A percentile compares a stretch with the other conserved stretches of the same genome.
These are phyloP conservation scores for Aspergillus alliaceus DNA, from an alignment of 2,329 filamentous ascomycete genomes.

Conservation along the genomic window DNA sequence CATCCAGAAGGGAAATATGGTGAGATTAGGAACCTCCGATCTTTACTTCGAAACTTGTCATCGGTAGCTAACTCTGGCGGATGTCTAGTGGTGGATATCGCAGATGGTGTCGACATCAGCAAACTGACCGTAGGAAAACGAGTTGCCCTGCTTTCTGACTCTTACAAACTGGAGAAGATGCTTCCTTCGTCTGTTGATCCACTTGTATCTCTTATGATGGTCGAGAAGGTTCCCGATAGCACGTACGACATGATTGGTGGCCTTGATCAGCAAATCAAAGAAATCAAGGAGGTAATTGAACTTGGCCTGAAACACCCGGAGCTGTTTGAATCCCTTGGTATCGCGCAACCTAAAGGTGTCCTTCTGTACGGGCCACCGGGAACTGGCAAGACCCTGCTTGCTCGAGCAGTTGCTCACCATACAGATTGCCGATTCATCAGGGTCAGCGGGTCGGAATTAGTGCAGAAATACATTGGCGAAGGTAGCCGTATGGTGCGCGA, in stretches of 20 bases:
- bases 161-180: conserved; percentile 98
- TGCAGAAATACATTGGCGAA: conserved; percentile 99
- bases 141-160: conserved; percentile 92
- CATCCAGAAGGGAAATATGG: conserved; percentile 99
- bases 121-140: conserved; percentile 98
- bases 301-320: conserved; percentile 97
- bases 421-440: conserved; percentile 99
- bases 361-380: conserved; percentile 94
- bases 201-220: conserved; percentile 99
- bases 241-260: conserved; percentile 99
- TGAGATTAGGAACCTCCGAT: conserved; percentile 49
- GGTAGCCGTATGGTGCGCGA: conserved; percentile 98
- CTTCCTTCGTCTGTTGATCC: conserved; percentile 97
- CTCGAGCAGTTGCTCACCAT: conserved; percentile 94
- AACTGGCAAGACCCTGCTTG: conserved; percentile 94
- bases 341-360: conserved; percentile 96
- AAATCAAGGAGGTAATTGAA: conserved; percentile 99
- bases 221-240: conserved; percentile 98
- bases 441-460: conserved; percentile 91
- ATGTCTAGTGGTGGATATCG: conserved; percentile 81
- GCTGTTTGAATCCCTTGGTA: conserved; percentile 97
- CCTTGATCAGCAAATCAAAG: conserved; percentile 98
- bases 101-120: conserved; percentile 87
- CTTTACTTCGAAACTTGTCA: neutral
- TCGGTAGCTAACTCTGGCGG: conserved; percentile 7